Base-by-base conservation (phyloP, 1,284 basidiomycete genomes). In the Mycena sp. region DNA sequence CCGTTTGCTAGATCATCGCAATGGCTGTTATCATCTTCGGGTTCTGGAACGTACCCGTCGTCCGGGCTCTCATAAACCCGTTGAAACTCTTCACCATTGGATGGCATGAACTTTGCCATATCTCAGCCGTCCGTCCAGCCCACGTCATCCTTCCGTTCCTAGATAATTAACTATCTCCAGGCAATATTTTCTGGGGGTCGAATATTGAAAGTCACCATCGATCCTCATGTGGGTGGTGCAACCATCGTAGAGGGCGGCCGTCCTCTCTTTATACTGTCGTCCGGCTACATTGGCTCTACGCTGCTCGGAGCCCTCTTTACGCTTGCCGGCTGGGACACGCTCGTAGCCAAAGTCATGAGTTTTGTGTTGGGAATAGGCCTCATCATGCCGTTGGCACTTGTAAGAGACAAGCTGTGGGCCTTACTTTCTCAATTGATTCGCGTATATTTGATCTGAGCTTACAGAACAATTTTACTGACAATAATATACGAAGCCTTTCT, bases 21-120 rank as follows among this genome's bases (percentile, higher is more conserved):
- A 92, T 89, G 38, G 65, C 65, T 53, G 91, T 93, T 60, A 85
- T 93, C 67, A 91, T 92, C 64, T 92, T 93, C 70, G 91, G 89
- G 23, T 81, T 91, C 66, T 32, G 25, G 91, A 92, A 89, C 73
- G 89, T 93, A 54, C 91, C 92, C 10, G 85, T 89, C 61, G 87
- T 89, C 38, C 83, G 91, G 57, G 84, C 87, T 68, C 70, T 91
- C 76, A 92, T 93, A 70, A 92, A 87, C 70, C 92, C 92, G 7
- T 81, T 94, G 68, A 94, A 94, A 74, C 80, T 94, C 26, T 89
- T 94, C 71, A 91, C 91, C 53, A 93, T 94, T 67, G 92, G 92
- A 40, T 91, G 86, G 85, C 92, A 94, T 72, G 92, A 94, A 72
- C 80, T 93, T n/a, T 94, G 89, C 72, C 92, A 94, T 74, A 90